These are phyloP conservation scores for Candida ovalis DNA, from an alignment of 805 yeast species.

Conservation along the genomic window DNA sequence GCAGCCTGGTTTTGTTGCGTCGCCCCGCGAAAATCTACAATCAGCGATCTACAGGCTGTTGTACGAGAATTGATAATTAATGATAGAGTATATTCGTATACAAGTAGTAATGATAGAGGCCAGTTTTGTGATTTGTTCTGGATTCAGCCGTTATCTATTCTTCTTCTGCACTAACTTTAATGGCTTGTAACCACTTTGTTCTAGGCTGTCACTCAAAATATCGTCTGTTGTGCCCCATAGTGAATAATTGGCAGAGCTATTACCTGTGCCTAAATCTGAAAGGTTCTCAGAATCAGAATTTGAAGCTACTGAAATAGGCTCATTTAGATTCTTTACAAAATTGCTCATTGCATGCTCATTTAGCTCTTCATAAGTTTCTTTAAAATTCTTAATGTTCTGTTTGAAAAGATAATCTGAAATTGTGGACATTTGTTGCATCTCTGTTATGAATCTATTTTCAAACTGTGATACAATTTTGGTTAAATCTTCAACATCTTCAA, in stretches of 20 bases:
- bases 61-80: too few relatives aligned
- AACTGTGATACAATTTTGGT: slow-evolving; percentile 13
- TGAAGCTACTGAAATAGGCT: not conserved
- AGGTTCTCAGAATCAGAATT: not conserved
- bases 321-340: not conserved
- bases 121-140: too few relatives aligned
- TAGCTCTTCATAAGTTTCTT: slow-evolving; percentile 23
- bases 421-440: slow-evolving; percentile 19
- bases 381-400: slow-evolving; percentile 28
- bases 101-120: too few relatives aligned
- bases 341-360: not conserved
- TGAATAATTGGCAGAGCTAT: slow-evolving; percentile 3
- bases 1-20: too few relatives aligned
- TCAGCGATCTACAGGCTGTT: too few relatives aligned
- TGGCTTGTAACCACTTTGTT: slow-evolving; percentile 11
- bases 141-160: not conserved
- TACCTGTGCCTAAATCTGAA: not conserved
- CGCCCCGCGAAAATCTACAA: too few relatives aligned
- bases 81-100: too few relatives aligned
- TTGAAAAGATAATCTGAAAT: slow-evolving; percentile 21
- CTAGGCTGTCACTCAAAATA: slow-evolving; percentile 1
- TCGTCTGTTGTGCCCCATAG: slow-evolving; percentile 10
- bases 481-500: slow-evolving; percentile 13
- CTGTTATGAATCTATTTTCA: slow-evolving; percentile 18
- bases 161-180: slow-evolving; percentile 17